phyloP scores from a whole-genome alignment of 192 early-diverging fungal species.

The Coemansia guatemalensis region DNA sequence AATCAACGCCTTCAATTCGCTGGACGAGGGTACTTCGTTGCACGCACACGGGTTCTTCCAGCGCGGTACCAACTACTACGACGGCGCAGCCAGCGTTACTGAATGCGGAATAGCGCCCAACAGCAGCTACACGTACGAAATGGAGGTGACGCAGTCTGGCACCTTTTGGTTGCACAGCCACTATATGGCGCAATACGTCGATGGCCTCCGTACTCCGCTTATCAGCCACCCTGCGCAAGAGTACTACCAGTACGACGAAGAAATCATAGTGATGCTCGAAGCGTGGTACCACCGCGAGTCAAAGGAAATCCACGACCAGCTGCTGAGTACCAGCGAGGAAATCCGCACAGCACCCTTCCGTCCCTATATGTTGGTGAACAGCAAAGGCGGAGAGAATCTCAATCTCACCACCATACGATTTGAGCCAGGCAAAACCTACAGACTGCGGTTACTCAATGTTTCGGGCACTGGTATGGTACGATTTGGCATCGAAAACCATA shows the following conservation, averaged over 20 bases:
- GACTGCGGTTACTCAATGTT: slow-evolving; percentile 79
- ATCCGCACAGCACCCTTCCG: slow-evolving; percentile 31
- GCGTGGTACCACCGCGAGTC: slow-evolving; percentile 74
- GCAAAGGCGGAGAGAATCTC: slow-evolving; percentile 57
- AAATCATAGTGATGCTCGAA: slow-evolving; percentile 63
- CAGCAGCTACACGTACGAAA: slow-evolving; percentile 64
- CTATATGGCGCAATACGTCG: slow-evolving; percentile 70
- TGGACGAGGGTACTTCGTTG: slow-evolving; percentile 63
- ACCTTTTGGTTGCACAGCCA: slow-evolving; percentile 88
- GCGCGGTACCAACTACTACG: slow-evolving; percentile 67
- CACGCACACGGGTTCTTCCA: slow-evolving; percentile 83
- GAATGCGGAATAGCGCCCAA: slow-evolving; percentile 75
- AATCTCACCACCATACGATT: slow-evolving; percentile 58
- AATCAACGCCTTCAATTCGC: slow-evolving; percentile 55
- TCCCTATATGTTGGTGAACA: slow-evolving; percentile 57
- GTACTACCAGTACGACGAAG: slow-evolving; percentile 67
- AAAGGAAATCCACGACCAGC: slow-evolving; percentile 53
- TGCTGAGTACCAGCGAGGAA: slow-evolving; percentile 55
- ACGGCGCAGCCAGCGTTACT: slow-evolving; percentile 66
- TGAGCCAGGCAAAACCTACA: slow-evolving; percentile 76
- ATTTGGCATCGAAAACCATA: slow-evolving; percentile 79
- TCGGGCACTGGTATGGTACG: slow-evolving; percentile 69
- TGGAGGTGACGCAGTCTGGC: slow-evolving; percentile 67
- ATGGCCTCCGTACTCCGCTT: slow-evolving; percentile 75
- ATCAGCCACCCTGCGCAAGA: slow-evolving; percentile 61